A percentile compares a stretch with the other conserved stretches of the same genome.
Conservation (phyloP, 345 rosid species). For the Arabidopsis arenosa region DNA sequence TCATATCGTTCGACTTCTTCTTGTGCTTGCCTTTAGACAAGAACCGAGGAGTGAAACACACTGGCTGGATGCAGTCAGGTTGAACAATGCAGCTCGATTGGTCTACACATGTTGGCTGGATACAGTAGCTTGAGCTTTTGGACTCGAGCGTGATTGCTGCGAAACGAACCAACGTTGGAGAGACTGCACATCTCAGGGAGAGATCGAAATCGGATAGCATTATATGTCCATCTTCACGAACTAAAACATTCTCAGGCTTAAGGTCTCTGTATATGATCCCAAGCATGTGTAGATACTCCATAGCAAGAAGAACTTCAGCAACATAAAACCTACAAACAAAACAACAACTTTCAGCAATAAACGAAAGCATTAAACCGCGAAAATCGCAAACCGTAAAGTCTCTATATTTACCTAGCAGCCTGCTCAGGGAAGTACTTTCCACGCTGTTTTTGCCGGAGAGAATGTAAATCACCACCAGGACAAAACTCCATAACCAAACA, state of each 20-base stretch:
- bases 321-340: constrained; percentile 67
- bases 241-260: constrained; percentile 83
- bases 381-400: neutral
- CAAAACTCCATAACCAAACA: constrained; percentile 98
- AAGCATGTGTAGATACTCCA: constrained; percentile 92
- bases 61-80: constrained; percentile 65
- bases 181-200: constrained; percentile 68
- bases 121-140: constrained; percentile 55
- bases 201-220: constrained; percentile 90
- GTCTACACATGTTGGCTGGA: constrained; percentile 63
- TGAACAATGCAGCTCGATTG: constrained; percentile 55
- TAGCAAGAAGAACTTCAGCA: constrained; percentile 83
- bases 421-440: constrained; percentile 88
- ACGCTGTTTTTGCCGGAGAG: constrained; percentile 81
- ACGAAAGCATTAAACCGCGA: neutral
- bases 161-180: constrained; percentile 65
- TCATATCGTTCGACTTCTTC: constrained; percentile 42
- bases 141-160: constrained; percentile 51
- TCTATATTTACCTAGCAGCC: constrained; percentile 69
- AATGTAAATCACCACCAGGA: constrained; percentile 94
- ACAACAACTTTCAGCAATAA: constrained; percentile 1
- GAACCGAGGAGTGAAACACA: constrained; percentile 66
- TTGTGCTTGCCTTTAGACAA: constrained; percentile 51
- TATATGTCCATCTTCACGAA: constrained; percentile 83
- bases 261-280: constrained; percentile 88